Conservation (phyloP, 176 grass and related monocot genomes). For the Areca catechu region DNA sequence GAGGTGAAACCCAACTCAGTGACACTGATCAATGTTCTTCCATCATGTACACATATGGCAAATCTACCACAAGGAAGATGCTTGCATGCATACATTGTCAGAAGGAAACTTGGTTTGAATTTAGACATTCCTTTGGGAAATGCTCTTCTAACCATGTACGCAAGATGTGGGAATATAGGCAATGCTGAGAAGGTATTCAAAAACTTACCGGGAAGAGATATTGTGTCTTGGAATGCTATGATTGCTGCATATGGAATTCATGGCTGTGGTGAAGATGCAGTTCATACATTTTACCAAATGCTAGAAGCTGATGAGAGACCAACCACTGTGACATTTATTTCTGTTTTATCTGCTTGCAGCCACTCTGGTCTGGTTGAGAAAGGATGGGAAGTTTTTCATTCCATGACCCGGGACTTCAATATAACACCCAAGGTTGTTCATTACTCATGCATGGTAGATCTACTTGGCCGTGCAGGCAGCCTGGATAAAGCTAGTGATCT, state of each 20-base stretch:
- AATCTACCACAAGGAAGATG: slow-evolving; percentile 3
- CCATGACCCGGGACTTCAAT: slow-evolving; percentile 10
- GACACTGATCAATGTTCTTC: slow-evolving; percentile 19
- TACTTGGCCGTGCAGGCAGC: slow-evolving; percentile 15
- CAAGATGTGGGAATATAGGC: slow-evolving; percentile 20
- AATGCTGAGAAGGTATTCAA: slow-evolving; percentile 11
- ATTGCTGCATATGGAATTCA: slow-evolving; percentile 25
- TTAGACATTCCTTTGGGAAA: slow-evolving; percentile 9
- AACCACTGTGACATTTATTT: slow-evolving; percentile 17
- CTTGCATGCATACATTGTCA: slow-evolving; percentile 17
- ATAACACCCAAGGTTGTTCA: slow-evolving; percentile 14
- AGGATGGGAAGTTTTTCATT: slow-evolving; percentile 15
- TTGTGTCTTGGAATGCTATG: slow-evolving; percentile 23
- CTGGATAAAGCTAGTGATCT: slow-evolving; percentile 12
- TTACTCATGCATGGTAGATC: slow-evolving; percentile 20
- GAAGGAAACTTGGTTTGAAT: slow-evolving; percentile 12
- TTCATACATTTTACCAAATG: slow-evolving; percentile 8
- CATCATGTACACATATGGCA: slow-evolving; percentile 21
- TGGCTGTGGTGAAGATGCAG: slow-evolving; percentile 18
- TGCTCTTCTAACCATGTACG: slow-evolving; percentile 23
- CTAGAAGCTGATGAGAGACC: not conserved
- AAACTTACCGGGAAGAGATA: slow-evolving; percentile 3
- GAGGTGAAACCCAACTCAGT: slow-evolving; percentile 5
- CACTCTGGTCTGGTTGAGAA: slow-evolving; percentile 18
- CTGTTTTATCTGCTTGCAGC: slow-evolving; percentile 16